A percentile compares a stretch with the other conserved stretches of the same genome.
These are phyloP conservation scores for Colletotrichum agaves DNA, from an alignment of 2,329 filamentous ascomycete species.

Conservation along the genomic window DNA sequence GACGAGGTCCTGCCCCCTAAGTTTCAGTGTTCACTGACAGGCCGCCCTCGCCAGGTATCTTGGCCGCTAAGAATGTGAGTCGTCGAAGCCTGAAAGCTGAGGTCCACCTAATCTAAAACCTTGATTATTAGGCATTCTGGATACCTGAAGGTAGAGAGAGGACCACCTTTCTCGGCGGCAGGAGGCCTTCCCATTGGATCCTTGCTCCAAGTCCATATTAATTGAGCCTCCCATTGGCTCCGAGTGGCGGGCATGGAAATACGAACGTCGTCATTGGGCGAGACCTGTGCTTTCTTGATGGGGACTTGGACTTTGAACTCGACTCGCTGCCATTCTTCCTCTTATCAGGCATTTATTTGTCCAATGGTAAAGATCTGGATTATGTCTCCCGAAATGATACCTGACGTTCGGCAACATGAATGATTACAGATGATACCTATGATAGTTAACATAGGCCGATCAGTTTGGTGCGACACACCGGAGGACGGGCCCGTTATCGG, in stretches of 20 bases:
- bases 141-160: not conserved
- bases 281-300: not conserved
- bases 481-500: slow-evolving; percentile 15
- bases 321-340: not conserved
- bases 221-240: slow-evolving; percentile 6
- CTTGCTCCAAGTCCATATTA: not conserved
- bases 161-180: not conserved
- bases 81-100: slow-evolving; percentile 1
- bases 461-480: not conserved
- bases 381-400: not conserved
- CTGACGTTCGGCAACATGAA: slow-evolving; percentile 1
- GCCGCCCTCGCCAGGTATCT: not conserved
- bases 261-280: slow-evolving; percentile 27
- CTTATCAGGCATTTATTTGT: not conserved
- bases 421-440: not conserved
- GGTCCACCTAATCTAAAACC: slow-evolving; percentile 23
- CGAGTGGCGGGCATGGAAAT: slow-evolving; percentile 27
- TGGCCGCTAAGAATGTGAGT: slow-evolving; percentile 21
- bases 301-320: not conserved
- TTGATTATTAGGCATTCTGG: slow-evolving; percentile 18
- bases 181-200: slow-evolving; percentile 9
- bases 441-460: slow-evolving; percentile 29
- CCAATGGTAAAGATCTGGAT: slow-evolving; percentile 7
- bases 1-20: slow-evolving; percentile 7
- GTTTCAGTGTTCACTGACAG: slow-evolving; percentile 25